A percentile compares a stretch with the other conserved stretches of the same genome.
phyloP scores from a whole-genome alignment of 371 early-diverging fungal species.

The Mitosporidium daphniae region DNA sequence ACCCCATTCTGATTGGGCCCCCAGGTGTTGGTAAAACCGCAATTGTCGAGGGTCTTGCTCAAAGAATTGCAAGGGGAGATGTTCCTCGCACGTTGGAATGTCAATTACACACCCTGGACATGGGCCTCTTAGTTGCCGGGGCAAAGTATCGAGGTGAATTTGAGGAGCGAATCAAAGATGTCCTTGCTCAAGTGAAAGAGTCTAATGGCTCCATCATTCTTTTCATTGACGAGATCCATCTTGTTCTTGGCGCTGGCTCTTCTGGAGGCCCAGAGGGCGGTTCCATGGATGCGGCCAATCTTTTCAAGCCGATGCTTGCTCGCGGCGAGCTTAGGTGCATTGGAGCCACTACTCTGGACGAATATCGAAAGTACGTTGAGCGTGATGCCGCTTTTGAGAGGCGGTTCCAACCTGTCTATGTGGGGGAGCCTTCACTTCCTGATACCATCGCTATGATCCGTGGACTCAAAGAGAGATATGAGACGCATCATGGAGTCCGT shows the following conservation, averaged over 20 bases:
- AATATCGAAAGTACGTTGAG: constrained; percentile 45
- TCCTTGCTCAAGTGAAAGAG: constrained; percentile 72
- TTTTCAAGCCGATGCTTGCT: constrained; percentile 32
- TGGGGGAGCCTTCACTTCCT: constrained; percentile 31
- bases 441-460: constrained; percentile 41
- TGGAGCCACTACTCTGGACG: constrained; percentile 44
- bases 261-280: constrained; percentile 17
- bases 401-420: constrained; percentile 33
- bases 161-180: constrained; percentile 82
- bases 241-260: constrained; percentile 19
- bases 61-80: constrained; percentile 66
- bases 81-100: constrained; percentile 50
- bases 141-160: constrained; percentile 85
- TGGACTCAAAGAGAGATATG: constrained; percentile 29
- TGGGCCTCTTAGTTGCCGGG: constrained; percentile 63
- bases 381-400: constrained; percentile 55
- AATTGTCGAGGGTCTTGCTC: constrained; percentile 19
- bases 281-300: constrained; percentile 22
- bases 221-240: constrained; percentile 95
- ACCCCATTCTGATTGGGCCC: constrained; percentile 13
- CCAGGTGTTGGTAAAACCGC: constrained; percentile 14
- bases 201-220: constrained; percentile 53
- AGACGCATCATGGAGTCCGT: constrained; percentile 32
- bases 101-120: constrained; percentile 59
- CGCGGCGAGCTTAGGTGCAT: constrained; percentile 37